Percentiles rank a stretch among this genome's conserved stretches.
These are phyloP conservation scores for Ascocoryne sarcoides DNA, from an alignment of 2,329 filamentous ascomycete genomes.

Conservation along the genomic window DNA sequence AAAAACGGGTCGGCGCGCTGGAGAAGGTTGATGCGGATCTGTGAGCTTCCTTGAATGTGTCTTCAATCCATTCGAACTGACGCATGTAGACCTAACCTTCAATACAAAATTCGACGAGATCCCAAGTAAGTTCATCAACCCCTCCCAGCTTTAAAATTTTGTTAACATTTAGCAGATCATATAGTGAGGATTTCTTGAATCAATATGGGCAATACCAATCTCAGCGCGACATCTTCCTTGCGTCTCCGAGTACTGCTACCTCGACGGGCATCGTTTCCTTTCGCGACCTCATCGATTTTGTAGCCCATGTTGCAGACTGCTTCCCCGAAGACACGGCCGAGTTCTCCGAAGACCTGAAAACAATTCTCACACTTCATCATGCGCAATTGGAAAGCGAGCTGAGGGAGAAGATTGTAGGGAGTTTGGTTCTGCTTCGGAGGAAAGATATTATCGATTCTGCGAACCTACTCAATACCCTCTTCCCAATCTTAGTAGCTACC, in stretches of 20 bases:
- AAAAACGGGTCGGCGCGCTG: constrained; percentile 82
- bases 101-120: constrained; percentile 86
- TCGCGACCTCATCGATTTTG: constrained; percentile 84
- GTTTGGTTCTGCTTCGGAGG: constrained; percentile 74
- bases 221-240: constrained; percentile 83
- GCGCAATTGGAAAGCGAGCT: constrained; percentile 73
- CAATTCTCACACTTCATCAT: constrained; percentile 76
- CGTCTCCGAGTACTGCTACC: constrained; percentile 69
- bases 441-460: constrained; percentile 89
- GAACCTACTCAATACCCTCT: constrained; percentile 78
- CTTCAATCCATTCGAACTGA: constrained; percentile 8
- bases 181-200: constrained; percentile 78
- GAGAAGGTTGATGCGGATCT: constrained; percentile 93
- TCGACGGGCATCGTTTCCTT: constrained; percentile 75
- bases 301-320: constrained; percentile 88
- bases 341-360: constrained; percentile 74
- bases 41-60: constrained; percentile 35
- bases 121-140: constrained; percentile 55
- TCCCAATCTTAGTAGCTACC: constrained; percentile 86
- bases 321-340: constrained; percentile 71
- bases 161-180: constrained; percentile 49
- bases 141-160: neutral
- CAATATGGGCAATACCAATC: constrained; percentile 90
- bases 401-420: constrained; percentile 89
- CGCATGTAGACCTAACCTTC: constrained; percentile 60